Conservation (phyloP, 306 rosid species). For the Gastrolobium villosum region DNA sequence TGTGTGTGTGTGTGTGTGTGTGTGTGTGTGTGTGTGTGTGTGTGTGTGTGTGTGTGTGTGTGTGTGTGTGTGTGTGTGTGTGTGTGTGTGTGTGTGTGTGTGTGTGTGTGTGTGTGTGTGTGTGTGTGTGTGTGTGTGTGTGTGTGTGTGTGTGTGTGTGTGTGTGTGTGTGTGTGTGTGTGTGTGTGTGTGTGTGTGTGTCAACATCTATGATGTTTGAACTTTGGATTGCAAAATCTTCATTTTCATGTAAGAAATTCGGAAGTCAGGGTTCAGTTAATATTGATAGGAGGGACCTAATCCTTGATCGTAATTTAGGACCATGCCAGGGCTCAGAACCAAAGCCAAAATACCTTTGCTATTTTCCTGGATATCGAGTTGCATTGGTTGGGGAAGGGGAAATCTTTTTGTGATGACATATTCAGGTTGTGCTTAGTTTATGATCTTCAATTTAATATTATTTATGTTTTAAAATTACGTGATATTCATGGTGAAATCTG, state of each 20-base stretch:
- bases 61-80: too few species aligned
- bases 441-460: background rate
- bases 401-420: background rate
- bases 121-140: too few species aligned
- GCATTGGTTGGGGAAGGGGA: background rate
- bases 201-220: slow-evolving; percentile 6
- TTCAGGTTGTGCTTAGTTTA: background rate
- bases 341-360: background rate
- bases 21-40: too few species aligned
- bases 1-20: too few species aligned
- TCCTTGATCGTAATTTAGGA: background rate
- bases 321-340: background rate
- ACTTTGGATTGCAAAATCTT: slow-evolving; percentile 3
- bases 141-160: too few species aligned
- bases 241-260: slow-evolving; percentile 2
- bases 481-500: too few species aligned
- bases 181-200: background rate
- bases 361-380: background rate
- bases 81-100: too few species aligned
- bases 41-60: too few species aligned
- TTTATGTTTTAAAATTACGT: too few species aligned
- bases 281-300: background rate
- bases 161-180: background rate
- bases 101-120: too few species aligned
- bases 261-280: background rate